A percentile compares a stretch with the other conserved stretches of the same genome.
Evolutionary conservation across 192 early-diverging fungal genomes (phyloP).

Genomic region (Coemansia sp.): DNA sequence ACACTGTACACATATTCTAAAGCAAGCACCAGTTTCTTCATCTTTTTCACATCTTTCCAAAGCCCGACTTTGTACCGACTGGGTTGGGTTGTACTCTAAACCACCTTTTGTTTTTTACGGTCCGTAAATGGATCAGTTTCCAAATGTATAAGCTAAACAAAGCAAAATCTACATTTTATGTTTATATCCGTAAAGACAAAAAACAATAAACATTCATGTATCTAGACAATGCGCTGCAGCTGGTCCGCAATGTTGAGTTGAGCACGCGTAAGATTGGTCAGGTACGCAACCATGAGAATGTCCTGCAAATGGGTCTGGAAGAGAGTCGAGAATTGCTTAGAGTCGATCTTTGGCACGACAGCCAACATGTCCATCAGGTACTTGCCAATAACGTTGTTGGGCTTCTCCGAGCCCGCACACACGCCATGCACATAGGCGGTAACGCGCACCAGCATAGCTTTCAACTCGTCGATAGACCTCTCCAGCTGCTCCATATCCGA

Average conservation of each 20-base stretch:
- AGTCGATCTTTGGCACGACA: conserved; percentile 82
- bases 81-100: no score
- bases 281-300: conserved; percentile 92
- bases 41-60: not conserved
- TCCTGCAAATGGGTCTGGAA: conserved; percentile 95
- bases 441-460: conserved; percentile 81
- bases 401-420: conserved; percentile 42
- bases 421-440: conserved; percentile 65
- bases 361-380: conserved; percentile 92
- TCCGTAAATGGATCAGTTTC: no score
- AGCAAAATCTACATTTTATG: no score
- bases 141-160: no score
- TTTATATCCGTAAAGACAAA: no score
- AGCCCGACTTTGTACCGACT: no score
- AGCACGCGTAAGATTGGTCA: conserved; percentile 91
- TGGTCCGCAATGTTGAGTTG: conserved; percentile 93
- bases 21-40: not conserved
- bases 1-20: not conserved
- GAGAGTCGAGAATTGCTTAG: conserved; percentile 82
- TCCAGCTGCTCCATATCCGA: conserved; percentile 94
- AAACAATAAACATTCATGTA: not conserved
- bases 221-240: conserved; percentile 73
- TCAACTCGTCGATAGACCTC: conserved; percentile 68
- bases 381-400: conserved; percentile 80
- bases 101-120: no score